Conservation (phyloP, 164 flowering plant genomes). For the Liquidambar formosana region DNA sequence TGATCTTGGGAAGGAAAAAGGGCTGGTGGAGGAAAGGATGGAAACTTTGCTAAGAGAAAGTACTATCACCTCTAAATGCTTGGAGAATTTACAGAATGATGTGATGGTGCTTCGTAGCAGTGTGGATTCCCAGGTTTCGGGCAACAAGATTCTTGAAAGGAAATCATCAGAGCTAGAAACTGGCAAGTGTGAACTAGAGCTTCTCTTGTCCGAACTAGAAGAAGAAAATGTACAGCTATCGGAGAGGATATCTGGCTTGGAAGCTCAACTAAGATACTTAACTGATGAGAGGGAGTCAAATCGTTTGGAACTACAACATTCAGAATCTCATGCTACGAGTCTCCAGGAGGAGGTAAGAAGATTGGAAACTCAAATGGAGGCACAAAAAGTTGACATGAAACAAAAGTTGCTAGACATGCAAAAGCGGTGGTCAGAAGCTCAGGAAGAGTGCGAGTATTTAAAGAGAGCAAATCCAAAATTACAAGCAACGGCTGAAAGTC, state of each 20-base stretch:
- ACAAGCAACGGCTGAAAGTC: constrained; percentile 53
- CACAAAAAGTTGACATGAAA: constrained; percentile 39
- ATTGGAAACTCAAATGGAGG: constrained; percentile 43
- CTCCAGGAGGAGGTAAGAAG: constrained; percentile 50
- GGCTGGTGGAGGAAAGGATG: constrained; percentile 37
- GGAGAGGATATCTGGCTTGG: constrained; percentile 65
- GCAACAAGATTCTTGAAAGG: constrained; percentile 44
- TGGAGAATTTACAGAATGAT: constrained; percentile 48
- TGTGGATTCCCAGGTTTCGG: constrained; percentile 47
- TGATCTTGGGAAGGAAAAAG: constrained; percentile 42
- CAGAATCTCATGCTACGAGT: constrained; percentile 29
- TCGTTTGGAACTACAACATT: constrained; percentile 47
- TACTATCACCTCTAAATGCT: constrained; percentile 26
- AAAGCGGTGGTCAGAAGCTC: constrained; percentile 48
- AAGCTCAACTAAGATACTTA: constrained; percentile 62
- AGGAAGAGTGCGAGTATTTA: constrained; percentile 53
- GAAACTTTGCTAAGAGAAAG: constrained; percentile 34
- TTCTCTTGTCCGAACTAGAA: constrained; percentile 56
- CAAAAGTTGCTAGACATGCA: constrained; percentile 51
- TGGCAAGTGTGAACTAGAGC: constrained; percentile 47
- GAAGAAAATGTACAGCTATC: constrained; percentile 65
- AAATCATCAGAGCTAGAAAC: constrained; percentile 51
- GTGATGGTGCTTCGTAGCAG: constrained; percentile 28
- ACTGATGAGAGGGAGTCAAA: constrained; percentile 57
- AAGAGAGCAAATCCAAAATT: constrained; percentile 48